Percentiles rank a stretch among this genome's conserved stretches.
phyloP scores from a whole-genome alignment of 2,329 filamentous ascomycete species.

The Blumeria graminis region DNA sequence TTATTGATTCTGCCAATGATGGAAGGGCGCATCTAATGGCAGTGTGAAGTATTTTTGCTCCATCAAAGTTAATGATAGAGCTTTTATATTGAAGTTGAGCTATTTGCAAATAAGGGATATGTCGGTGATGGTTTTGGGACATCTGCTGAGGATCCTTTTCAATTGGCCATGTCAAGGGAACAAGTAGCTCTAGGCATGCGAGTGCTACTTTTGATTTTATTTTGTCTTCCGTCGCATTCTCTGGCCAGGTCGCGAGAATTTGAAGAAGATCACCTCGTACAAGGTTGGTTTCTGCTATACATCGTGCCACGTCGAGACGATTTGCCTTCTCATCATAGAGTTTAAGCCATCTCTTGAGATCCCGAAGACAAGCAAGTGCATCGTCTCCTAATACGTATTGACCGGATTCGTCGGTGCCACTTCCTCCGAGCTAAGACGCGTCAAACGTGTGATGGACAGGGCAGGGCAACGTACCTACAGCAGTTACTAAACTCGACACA shows the following conservation, averaged over 20 bases:
- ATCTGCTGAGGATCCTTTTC: conserved; percentile 56
- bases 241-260: conserved; percentile 64
- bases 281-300: conserved; percentile 77
- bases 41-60: conserved; percentile 52
- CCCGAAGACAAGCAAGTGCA: conserved; percentile 71
- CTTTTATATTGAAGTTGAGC: conserved; percentile 80
- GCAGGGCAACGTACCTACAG: conserved; percentile 20
- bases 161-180: conserved; percentile 83
- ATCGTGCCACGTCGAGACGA: conserved; percentile 82
- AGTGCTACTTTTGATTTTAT: conserved; percentile 59
- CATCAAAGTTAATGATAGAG: conserved; percentile 62
- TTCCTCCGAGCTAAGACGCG: conserved; percentile 50
- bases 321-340: conserved; percentile 86
- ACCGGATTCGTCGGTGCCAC: conserved; percentile 53
- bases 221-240: conserved; percentile 45
- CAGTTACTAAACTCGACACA: conserved; percentile 80
- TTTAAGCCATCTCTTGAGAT: conserved; percentile 86
- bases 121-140: conserved; percentile 80
- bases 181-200: conserved; percentile 71
- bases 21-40: conserved; percentile 63
- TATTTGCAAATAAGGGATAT: conserved; percentile 71
- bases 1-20: conserved; percentile 55
- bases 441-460: conserved; percentile 5
- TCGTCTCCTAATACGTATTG: conserved; percentile 82
- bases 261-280: conserved; percentile 73